Base-by-base conservation (phyloP, 2,329 filamentous ascomycete genomes). In the Scedosporium dehoogii region DNA sequence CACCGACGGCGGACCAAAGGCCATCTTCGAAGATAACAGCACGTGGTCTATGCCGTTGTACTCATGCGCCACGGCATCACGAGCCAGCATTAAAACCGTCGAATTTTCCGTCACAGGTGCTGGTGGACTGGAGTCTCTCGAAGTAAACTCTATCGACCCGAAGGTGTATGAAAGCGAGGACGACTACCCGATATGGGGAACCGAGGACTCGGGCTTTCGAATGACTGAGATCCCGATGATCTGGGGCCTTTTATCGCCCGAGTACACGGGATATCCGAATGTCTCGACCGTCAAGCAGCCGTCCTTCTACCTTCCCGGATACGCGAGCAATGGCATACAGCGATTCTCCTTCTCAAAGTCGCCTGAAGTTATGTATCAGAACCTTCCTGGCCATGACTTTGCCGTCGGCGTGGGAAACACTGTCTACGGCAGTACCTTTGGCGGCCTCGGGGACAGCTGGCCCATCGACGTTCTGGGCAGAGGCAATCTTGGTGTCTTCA, bases 11-110 rank as follows among this genome's bases (percentile, higher is more conserved):
- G 71, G 70, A 1, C 66, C 68, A 3, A 67, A 70, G 2, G 65
- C 76, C 2, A 64, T 77, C 2, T 74, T 75, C 27, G 74, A 79
- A 29, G 70, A 72, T 6, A 72, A 72, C 7, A 75, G 75, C 21
- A 64, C 68, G 33, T 81, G 78, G 78, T 72, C 73, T 1, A 67
- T 73, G 4, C 73, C 76, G 0, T 62, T 81, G 0, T 79, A 79
- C 63, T 70, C 71, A 0, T 81, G 79, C 63, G 76, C 77, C 1
- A 73, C 72, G 0, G 68, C 75, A 0, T 64, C 74, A 2, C 75
- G 74, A 59, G 78, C 78, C 3, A 73, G 71, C 1, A 71, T 82
- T 62, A 80, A 81, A 65, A 76, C 74, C 0, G 76, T 78, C 3
- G 67, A 68, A 0, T 80, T 82, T 64, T 58, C 56, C 27, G 64